Evolutionary conservation across 1,284 basidiomycete species (phyloP).

Genomic region (Ganoderma lucidum): DNA sequence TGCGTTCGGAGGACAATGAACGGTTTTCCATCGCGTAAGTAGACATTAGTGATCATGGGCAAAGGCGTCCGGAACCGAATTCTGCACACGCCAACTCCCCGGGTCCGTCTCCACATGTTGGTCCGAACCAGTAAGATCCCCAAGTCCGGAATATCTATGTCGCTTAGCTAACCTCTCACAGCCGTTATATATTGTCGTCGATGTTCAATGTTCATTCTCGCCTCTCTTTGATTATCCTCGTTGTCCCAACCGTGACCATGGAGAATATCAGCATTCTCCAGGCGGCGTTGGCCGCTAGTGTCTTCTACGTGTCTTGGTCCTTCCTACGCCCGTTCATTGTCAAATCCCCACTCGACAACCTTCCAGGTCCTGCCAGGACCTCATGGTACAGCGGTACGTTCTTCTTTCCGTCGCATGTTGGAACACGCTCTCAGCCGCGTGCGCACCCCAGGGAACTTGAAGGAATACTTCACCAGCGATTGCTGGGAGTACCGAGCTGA

Average conservation of each 20-base stretch:
- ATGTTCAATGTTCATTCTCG: background rate
- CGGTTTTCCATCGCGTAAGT: too few relatives aligned
- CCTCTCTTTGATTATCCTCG: background rate
- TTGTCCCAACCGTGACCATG: too few relatives aligned
- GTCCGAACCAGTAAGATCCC: too few relatives aligned
- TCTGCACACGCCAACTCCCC: too few relatives aligned
- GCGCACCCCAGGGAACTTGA: conserved; percentile 23
- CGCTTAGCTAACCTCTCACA: too few relatives aligned
- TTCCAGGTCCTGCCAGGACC: conserved; percentile 24
- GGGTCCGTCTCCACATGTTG: too few relatives aligned
- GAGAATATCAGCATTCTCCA: conserved; percentile 17
- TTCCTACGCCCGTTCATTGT: conserved; percentile 18
- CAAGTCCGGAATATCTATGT: too few relatives aligned
- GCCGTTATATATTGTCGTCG: background rate
- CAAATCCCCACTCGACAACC: conserved; percentile 23
- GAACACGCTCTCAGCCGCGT: background rate
- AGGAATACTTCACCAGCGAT: conserved; percentile 20
- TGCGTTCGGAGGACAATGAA: too few relatives aligned
- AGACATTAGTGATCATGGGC: too few relatives aligned
- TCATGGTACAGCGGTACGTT: conserved; percentile 22
- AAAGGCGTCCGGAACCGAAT: too few relatives aligned
- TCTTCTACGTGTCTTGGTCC: conserved; percentile 21
- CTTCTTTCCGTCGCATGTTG: too few relatives aligned
- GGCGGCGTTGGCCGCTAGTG: conserved; percentile 14
- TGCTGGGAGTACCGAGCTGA: conserved; percentile 25